Base-by-base conservation (phyloP, 2,329 filamentous ascomycete species). In the Boeremia exigua region DNA sequence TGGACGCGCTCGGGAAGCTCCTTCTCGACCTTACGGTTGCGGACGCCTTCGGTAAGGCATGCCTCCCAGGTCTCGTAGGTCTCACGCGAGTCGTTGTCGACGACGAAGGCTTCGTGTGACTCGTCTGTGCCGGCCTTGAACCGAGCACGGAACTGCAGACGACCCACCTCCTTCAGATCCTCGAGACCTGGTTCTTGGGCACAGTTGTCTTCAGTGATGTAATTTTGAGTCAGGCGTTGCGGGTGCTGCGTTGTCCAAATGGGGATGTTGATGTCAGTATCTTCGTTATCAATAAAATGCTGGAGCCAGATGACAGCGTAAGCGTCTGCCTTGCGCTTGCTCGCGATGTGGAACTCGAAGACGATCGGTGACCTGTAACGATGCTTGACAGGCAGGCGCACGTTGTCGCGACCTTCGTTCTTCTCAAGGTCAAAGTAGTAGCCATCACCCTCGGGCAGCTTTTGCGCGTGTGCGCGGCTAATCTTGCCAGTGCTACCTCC, bases 61-160 rank as follows among this genome's bases (percentile, higher is more conserved):
- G 92, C 91, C 75, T 97, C 92, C 92, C 93, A 98, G 0, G 89
- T 90, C 78, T 98, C 94, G 61, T 91, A 96, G 0, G 93, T 97
- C 79, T 98, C 95, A 29, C 94, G 88, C 1, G 89, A 88, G 71
- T 96, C 88, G 68, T 96, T 96, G 74, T 96, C 91, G 43, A 87
- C 85, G 19, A 96, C 88, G 65, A 96, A 97, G 1, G 82, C 82
- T 62, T 91, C 84, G 71, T 98, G 95, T 15, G 91, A 89, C 49
- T 91, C 86, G 72, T 97, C 93, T 44, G 91, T 96, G 12, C 94
- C 94, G 0, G 93, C 88, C 61, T 95, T 96, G 80, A 98, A 98
- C 11, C 87, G 84, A 10, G 86, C 91, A 2, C 82, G 82, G 82
- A 98, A 96, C 32, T 86, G 85, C 11, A 98, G 79, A 2, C 92